Evolutionary conservation across 257 asterid species (phyloP).

Genomic region (Perilla frutescens): DNA sequence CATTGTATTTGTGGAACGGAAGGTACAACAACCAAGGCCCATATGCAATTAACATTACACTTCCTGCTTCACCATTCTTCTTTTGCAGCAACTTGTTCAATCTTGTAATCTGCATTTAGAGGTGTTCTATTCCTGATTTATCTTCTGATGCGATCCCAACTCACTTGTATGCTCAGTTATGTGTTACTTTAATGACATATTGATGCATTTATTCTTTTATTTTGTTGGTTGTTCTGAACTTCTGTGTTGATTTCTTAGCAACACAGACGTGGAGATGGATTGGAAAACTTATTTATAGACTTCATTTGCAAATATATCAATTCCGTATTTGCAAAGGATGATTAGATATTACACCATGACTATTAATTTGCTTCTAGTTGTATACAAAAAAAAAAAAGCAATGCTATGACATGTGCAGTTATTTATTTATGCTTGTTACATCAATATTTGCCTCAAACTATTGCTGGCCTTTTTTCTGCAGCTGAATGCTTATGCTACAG

Average conservation of each 20-base stretch:
- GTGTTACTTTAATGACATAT: slow-evolving; percentile 10
- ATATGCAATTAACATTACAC: slow-evolving; percentile 14
- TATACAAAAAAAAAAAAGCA: neutral
- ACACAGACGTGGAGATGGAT: slow-evolving; percentile 4
- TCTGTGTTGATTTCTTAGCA: slow-evolving; percentile 12
- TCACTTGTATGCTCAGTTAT: slow-evolving; percentile 1
- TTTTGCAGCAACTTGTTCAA: slow-evolving; percentile 22
- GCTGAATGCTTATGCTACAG: neutral
- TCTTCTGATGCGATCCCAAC: slow-evolving; percentile 17
- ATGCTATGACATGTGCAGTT: neutral
- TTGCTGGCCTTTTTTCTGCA: neutral
- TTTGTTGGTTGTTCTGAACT: slow-evolving; percentile 15
- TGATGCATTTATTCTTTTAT: neutral
- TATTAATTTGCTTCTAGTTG: slow-evolving; percentile 22
- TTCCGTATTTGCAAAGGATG: slow-evolving; percentile 11
- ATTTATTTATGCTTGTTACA: slow-evolving; percentile 8
- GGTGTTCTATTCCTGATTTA: slow-evolving; percentile 24
- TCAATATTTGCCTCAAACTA: slow-evolving; percentile 1
- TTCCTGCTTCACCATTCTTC: slow-evolving; percentile 9
- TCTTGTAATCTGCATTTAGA: slow-evolving; percentile 23
- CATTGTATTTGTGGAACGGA: slow-evolving; percentile 91
- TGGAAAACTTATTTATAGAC: slow-evolving; percentile 10
- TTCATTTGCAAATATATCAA: neutral
- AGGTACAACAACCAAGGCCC: slow-evolving; percentile 51
- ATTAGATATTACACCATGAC: neutral